Percentiles rank a stretch among this genome's conserved stretches.
These are phyloP conservation scores for Ophiognomonia clavigignenti-juglandacearum DNA, from an alignment of 2,329 filamentous ascomycete species.

Conservation along the genomic window DNA sequence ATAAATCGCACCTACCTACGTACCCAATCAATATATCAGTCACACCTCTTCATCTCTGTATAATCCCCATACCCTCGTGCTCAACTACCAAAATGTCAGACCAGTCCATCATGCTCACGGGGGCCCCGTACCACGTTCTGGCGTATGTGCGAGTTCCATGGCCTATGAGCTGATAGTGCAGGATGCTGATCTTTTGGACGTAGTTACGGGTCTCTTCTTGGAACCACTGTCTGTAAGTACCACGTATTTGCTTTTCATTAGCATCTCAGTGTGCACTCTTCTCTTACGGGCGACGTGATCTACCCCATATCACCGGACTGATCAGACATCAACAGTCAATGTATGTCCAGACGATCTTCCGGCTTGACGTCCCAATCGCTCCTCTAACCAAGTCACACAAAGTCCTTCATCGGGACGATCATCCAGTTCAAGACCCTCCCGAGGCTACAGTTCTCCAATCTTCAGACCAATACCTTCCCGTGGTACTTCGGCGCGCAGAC, in stretches of 20 bases:
- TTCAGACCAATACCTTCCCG: constrained; percentile 80
- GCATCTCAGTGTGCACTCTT: too few species aligned
- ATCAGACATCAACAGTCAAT: too few species aligned
- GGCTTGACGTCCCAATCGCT: neutral
- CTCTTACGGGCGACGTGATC: neutral
- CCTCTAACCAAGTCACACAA: constrained; percentile 13
- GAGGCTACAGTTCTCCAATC: constrained; percentile 71
- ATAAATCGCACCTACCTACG: too few species aligned
- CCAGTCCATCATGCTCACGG: constrained; percentile 51
- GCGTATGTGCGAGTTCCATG: constrained; percentile 42
- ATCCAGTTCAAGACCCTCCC: constrained; percentile 73
- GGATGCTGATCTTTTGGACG: constrained; percentile 10
- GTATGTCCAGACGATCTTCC: constrained; percentile 6
- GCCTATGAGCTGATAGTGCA: neutral
- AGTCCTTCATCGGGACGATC: constrained; percentile 73
- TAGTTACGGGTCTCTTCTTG: constrained; percentile 84
- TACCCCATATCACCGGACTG: too few species aligned
- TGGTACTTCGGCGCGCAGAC: constrained; percentile 87
- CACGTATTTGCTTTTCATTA: too few species aligned
- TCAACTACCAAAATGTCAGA: constrained; percentile 36
- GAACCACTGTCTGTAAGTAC: constrained; percentile 78
- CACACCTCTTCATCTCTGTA: too few species aligned
- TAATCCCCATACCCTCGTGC: neutral
- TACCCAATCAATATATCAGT: too few species aligned
- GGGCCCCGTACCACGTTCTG: constrained; percentile 71